Evolutionary conservation across 2,329 filamentous ascomycete species (phyloP).

Genomic region (Fusarium bulbicola): DNA sequence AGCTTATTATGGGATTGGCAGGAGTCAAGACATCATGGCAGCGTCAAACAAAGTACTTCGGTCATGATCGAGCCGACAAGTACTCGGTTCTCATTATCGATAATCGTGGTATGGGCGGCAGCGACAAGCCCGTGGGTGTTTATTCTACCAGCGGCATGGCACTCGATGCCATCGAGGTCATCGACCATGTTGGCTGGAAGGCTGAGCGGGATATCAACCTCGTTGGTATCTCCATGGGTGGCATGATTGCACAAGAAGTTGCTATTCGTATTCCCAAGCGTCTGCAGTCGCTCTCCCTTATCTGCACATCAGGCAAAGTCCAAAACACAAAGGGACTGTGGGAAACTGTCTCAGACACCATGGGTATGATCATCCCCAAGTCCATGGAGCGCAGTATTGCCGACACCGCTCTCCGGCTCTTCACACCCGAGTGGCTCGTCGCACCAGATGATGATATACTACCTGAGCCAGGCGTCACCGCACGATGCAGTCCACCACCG

Average conservation of each 20-base stretch:
- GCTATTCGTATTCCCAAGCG: slow-evolving; percentile 62
- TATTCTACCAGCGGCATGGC: slow-evolving; percentile 91
- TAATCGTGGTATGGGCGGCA: slow-evolving; percentile 85
- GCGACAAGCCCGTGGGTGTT: slow-evolving; percentile 77
- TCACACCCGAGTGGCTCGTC: slow-evolving; percentile 70
- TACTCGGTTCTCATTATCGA: slow-evolving; percentile 83
- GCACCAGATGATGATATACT: slow-evolving; percentile 66
- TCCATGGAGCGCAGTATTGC: slow-evolving; percentile 71
- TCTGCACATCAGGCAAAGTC: slow-evolving; percentile 69
- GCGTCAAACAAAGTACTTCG: slow-evolving; percentile 83
- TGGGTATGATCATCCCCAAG: slow-evolving; percentile 73
- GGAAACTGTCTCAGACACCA: slow-evolving; percentile 69
- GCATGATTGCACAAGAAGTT: slow-evolving; percentile 92
- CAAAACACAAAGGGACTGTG: slow-evolving; percentile 69
- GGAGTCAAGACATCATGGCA: slow-evolving; percentile 77
- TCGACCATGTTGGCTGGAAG: slow-evolving; percentile 75
- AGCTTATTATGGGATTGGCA: slow-evolving; percentile 86
- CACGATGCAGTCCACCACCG: slow-evolving; percentile 48
- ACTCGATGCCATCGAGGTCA: slow-evolving; percentile 75
- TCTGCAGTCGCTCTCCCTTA: slow-evolving; percentile 65
- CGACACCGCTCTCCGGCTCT: slow-evolving; percentile 72
- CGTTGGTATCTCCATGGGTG: slow-evolving; percentile 83
- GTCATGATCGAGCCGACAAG: slow-evolving; percentile 71
- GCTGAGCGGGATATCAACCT: slow-evolving; percentile 66
- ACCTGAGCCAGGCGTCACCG: slow-evolving; percentile 55